Evolutionary conservation across 139 green algal genomes (phyloP), one percentile per base, ranked within the genome.

Genomic region (Chlorella sp.): DNA sequence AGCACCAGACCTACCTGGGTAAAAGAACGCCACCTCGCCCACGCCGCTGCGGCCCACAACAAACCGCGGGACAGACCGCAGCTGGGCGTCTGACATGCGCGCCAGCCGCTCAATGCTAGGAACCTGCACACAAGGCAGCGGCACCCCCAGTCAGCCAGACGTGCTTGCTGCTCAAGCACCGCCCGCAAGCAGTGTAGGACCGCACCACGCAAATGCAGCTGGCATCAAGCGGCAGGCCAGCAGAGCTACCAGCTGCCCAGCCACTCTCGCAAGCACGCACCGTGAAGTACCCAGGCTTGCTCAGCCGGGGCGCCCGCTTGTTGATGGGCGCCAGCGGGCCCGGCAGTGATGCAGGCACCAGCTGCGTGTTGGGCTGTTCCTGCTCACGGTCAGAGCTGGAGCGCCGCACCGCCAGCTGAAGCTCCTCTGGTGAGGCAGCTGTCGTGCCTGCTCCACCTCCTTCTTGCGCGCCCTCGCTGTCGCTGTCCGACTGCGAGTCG

Each of bases 11-110:
- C 28, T 63, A 82, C 76, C 76, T 30, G 87, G 87, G 55, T 86
- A 64, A 17, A 92, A 32, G 67, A 91, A 91, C 21, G n/a, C 23
- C 2, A 92, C 71, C 67, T 92, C 89, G 9, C 89, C 89, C 7
- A 82, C 3, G 56, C 75, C 78, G 21, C 83, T 26, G 23, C 83
- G 74, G 3, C 89, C 87, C 0, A 92, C 20, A 7, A 89, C 80
- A 56, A 92, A 87, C 0, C 74, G 83, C 3, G 39, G 51, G 38
- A 92, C 44, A 13, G 69, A 69, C 17, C 56, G 41, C 23, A 91
- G 85, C 73, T 91, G 39, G 5, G 71, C 75, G 30, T 88, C 82
- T 13, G 41, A 57, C 63, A 87, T 74, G 25, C 79, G 62, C 34
- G 55, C 67, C 36, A 90, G 68, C 2, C 63, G 67, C 3, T n/a